phyloP scores from a whole-genome alignment of 495 filamentous ascomycete genomes.

The Penicillium lagena region DNA sequence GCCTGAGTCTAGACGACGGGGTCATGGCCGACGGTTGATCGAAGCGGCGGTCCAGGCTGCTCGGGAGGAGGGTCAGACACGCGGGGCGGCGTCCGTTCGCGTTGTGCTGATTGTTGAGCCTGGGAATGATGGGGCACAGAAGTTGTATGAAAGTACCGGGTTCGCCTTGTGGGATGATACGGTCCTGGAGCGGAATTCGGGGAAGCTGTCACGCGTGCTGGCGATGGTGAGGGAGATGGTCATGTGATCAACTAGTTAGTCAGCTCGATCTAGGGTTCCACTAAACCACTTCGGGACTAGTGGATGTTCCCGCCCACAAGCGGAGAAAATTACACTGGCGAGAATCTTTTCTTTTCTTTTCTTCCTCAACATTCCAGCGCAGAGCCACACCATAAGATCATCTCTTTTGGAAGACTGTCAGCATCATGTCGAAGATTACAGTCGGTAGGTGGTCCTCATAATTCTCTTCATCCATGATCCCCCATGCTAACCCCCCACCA shows the following conservation, averaged over 20 bases:
- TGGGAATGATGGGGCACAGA: conserved; percentile 29
- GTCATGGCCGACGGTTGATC: conserved; percentile 35
- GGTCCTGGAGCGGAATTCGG: conserved; percentile 4
- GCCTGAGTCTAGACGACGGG: conserved; percentile 32
- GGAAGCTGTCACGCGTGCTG: background rate
- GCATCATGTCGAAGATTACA: conserved; percentile 80
- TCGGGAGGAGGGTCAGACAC: conserved; percentile 13
- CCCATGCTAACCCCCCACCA: conserved; percentile 26
- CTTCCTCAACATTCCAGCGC: conserved; percentile 36
- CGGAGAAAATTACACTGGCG: conserved; percentile 35
- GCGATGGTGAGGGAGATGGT: conserved; percentile 1
- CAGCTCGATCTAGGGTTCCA: conserved; percentile 26
- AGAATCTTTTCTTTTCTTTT: conserved; percentile 6
- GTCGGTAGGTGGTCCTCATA: conserved; percentile 54
- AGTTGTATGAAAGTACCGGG: conserved; percentile 39
- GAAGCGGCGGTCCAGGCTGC: conserved; percentile 23
- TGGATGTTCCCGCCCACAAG: conserved; percentile 33
- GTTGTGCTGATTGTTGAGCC: conserved; percentile 31
- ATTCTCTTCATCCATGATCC: background rate
- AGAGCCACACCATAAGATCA: conserved; percentile 70
- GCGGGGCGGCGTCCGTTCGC: conserved; percentile 8
- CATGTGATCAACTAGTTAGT: conserved; percentile 2
- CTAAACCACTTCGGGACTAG: conserved; percentile 28
- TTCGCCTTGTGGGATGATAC: conserved; percentile 24
- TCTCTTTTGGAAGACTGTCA: conserved; percentile 54